These are phyloP conservation scores for Plantago elongata DNA, from an alignment of 257 asterid species.

Conservation along the genomic window DNA sequence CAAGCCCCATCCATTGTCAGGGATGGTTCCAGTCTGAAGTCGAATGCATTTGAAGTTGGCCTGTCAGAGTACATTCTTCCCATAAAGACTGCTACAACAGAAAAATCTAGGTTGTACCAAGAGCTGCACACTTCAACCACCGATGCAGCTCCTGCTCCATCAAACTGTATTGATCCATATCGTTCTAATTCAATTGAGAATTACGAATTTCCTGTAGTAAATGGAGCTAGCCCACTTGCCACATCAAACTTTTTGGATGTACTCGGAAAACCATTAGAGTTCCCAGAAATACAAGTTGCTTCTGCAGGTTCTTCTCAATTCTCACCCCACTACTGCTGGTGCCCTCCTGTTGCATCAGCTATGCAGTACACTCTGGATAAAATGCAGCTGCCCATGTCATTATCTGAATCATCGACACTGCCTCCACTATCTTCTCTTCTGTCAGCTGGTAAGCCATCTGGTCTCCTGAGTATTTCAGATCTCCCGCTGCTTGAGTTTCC, in stretches of 20 bases:
- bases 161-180: slow-evolving; percentile 28
- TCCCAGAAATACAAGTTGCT: slow-evolving; percentile 36
- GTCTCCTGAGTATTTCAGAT: slow-evolving; percentile 38
- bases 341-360: slow-evolving; percentile 65
- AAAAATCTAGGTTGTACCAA: slow-evolving; percentile 43
- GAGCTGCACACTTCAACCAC: slow-evolving; percentile 35
- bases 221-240: slow-evolving; percentile 24
- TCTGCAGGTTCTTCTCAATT: slow-evolving; percentile 35
- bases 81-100: slow-evolving; percentile 40
- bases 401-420: slow-evolving; percentile 41
- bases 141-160: slow-evolving; percentile 29
- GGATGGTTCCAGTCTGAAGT: slow-evolving; percentile 54
- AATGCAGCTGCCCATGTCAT: slow-evolving; percentile 38
- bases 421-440: slow-evolving; percentile 61
- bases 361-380: slow-evolving; percentile 38
- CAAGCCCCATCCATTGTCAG: slow-evolving; percentile 36
- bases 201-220: slow-evolving; percentile 31
- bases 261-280: slow-evolving; percentile 23
- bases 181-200: slow-evolving; percentile 28
- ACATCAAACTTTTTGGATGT: slow-evolving; percentile 38
- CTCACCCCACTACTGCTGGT: slow-evolving; percentile 88
- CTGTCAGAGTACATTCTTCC: slow-evolving; percentile 45
- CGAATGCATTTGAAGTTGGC: slow-evolving; percentile 61
- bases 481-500: slow-evolving; percentile 62
- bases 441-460: slow-evolving; percentile 44